phyloP scores from a whole-genome alignment of 345 rosid genomes.

The Trapa bicornis region DNA sequence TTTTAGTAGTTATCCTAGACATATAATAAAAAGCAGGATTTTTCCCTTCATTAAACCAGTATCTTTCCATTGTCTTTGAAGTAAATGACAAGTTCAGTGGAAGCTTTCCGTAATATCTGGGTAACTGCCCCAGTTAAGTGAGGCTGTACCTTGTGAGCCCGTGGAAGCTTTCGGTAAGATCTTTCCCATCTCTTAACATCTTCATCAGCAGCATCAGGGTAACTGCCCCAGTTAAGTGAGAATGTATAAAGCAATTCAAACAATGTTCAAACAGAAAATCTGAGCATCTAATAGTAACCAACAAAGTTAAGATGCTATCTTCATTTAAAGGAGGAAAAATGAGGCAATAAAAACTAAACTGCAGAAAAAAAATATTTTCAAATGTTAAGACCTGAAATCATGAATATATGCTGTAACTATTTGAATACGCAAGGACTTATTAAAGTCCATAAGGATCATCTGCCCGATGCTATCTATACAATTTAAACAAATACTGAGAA shows the following conservation, averaged over 20 bases:
- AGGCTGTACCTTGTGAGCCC: slow-evolving; percentile 52
- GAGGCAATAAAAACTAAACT: not conserved
- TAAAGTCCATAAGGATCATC: not conserved
- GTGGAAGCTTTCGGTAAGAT: slow-evolving; percentile 62
- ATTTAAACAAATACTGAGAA: not conserved
- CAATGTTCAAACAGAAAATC: not conserved
- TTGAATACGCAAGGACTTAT: not conserved
- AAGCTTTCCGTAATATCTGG: slow-evolving; percentile 57
- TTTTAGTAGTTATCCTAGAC: not conserved
- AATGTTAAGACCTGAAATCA: not conserved
- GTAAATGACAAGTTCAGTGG: slow-evolving; percentile 21
- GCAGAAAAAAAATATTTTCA: not conserved
- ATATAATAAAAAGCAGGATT: not conserved
- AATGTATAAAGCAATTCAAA: not conserved
- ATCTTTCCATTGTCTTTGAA: no score
- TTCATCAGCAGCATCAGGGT: slow-evolving; percentile 80
- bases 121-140: no score
- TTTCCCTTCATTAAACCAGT: no score
- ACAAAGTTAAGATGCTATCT: not conserved
- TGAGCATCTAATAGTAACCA: not conserved
- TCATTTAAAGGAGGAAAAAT: not conserved
- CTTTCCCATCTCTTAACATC: slow-evolving; percentile 75
- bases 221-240: slow-evolving; percentile 26
- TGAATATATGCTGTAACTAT: not conserved
- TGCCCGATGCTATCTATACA: no score